phyloP scores from a whole-genome alignment of 495 filamentous ascomycete genomes.

The Rostrohypoxylon terebratum region DNA sequence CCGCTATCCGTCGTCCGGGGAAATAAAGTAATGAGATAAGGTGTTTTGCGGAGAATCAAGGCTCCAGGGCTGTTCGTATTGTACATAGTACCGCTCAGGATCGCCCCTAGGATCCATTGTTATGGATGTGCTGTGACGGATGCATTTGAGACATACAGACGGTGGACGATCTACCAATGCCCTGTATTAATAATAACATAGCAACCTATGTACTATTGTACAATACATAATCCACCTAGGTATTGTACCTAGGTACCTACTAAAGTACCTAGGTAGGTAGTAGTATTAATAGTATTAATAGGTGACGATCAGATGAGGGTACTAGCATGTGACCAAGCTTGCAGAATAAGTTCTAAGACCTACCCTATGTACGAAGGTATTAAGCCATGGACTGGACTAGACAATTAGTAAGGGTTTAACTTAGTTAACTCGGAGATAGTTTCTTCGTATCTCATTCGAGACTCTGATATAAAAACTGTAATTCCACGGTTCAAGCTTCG shows the following conservation, averaged over 20 bases:
- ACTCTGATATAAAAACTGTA: conserved; percentile 11
- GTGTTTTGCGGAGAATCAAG: conserved; percentile 14
- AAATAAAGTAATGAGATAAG: conserved; percentile 3
- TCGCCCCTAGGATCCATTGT: conserved; percentile 31
- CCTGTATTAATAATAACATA: too few relatives aligned
- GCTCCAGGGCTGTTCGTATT: neutral
- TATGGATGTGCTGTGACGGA: conserved; percentile 24
- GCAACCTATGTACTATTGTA: too few relatives aligned
- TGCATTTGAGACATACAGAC: neutral
- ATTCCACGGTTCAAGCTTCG: conserved; percentile 30
- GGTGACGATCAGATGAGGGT: too few relatives aligned
- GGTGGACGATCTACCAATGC: neutral
- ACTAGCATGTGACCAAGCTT: conserved; percentile 11
- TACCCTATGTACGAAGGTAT: too few relatives aligned
- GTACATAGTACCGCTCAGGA: conserved; percentile 17
- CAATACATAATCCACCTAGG: too few relatives aligned
- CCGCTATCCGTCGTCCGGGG: conserved; percentile 18
- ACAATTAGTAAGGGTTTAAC: conserved; percentile 23
- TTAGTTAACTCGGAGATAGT: conserved; percentile 19
- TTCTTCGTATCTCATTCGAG: conserved; percentile 30
- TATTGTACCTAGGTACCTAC: too few relatives aligned
- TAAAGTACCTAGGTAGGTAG: neutral
- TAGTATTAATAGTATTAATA: too few relatives aligned
- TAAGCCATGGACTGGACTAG: neutral
- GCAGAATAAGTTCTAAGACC: neutral